Evolutionary conservation across 305 asterid genomes (phyloP).

Genomic region (Euphrasia arctica): DNA sequence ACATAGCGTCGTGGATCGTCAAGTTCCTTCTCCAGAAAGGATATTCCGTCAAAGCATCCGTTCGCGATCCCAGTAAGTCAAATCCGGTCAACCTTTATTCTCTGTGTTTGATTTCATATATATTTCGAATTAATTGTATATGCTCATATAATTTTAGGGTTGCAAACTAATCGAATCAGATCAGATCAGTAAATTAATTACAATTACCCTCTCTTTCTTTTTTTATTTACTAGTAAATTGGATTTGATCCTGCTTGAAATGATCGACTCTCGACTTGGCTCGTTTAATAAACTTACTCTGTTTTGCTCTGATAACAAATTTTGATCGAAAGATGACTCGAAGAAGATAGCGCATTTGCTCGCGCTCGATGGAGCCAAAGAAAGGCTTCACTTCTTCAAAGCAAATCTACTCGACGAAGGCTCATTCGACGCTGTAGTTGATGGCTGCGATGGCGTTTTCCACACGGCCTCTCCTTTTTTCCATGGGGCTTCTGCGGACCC

Average conservation of each 20-base stretch:
- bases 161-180: too few relatives aligned
- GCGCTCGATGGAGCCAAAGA: conserved; percentile 5
- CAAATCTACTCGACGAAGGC: neutral
- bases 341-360: neutral
- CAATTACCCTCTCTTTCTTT: too few relatives aligned
- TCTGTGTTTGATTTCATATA: neutral
- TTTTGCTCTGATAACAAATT: too few relatives aligned
- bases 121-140: neutral
- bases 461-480: neutral
- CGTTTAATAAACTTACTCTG: too few relatives aligned
- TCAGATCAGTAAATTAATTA: too few relatives aligned
- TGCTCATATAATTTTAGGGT: too few relatives aligned
- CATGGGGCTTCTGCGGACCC: neutral
- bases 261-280: too few relatives aligned
- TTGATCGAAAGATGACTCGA: neutral
- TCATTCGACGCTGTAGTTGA: neutral
- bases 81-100: neutral
- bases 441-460: neutral
- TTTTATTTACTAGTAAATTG: too few relatives aligned
- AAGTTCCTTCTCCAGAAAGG: conserved; percentile 25
- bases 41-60: conserved; percentile 24
- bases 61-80: conserved; percentile 22
- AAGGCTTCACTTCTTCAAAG: conserved; percentile 5
- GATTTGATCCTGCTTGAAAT: too few relatives aligned
- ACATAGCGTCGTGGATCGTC: conserved; percentile 32